Conservation (phyloP, 2,329 filamentous ascomycete genomes). For the Monosporascus sp. region DNA sequence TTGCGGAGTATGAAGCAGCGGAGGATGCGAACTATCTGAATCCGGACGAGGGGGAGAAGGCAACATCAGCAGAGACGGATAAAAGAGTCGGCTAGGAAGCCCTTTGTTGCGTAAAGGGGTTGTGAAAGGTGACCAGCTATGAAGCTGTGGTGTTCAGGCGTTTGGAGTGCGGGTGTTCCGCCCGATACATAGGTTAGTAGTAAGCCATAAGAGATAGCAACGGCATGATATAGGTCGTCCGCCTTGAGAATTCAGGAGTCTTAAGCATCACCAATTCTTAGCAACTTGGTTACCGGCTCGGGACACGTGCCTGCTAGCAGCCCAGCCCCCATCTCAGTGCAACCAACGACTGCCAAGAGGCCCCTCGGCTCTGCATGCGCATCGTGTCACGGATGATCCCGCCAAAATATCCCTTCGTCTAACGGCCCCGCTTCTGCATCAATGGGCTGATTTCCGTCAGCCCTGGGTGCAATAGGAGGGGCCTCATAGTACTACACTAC, state of each 20-base stretch:
- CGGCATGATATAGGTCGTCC: no score
- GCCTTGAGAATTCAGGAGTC: no score
- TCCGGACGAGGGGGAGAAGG: conserved; percentile 55
- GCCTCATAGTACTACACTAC: no score
- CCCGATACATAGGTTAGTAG: no score
- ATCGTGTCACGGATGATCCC: background rate
- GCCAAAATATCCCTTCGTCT: background rate
- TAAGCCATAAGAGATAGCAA: no score
- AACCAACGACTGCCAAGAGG: background rate
- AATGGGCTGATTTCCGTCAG: no score
- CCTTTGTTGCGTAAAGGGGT: no score
- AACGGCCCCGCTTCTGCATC: background rate
- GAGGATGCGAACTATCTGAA: conserved; percentile 87
- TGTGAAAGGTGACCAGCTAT: no score
- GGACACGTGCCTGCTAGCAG: background rate
- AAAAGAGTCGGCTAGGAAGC: conserved; percentile 36
- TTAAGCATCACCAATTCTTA: background rate
- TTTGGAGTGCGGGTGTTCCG: no score
- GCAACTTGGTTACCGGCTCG: background rate
- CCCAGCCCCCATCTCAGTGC: background rate
- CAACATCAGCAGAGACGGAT: conserved; percentile 48
- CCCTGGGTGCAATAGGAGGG: no score
- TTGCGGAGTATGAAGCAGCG: conserved; percentile 92
- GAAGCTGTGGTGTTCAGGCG: no score
- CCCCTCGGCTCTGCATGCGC: no score